These are phyloP conservation scores for Lentinula guzmanii DNA, from an alignment of 768 basidiomycete genomes.

Conservation along the genomic window DNA sequence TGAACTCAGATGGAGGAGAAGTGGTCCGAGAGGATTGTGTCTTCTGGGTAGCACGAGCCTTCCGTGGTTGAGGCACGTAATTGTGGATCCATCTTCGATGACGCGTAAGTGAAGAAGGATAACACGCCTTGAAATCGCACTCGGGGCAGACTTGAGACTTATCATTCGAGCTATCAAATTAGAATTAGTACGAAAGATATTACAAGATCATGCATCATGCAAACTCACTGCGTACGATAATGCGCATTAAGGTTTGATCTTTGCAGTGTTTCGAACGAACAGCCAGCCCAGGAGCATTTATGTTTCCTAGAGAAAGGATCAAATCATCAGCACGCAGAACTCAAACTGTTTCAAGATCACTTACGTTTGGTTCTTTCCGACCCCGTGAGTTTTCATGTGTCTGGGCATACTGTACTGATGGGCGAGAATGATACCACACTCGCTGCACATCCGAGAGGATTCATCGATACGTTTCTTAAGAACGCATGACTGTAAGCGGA, in stretches of 20 bases:
- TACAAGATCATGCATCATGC: no score
- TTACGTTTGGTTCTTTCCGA: background rate
- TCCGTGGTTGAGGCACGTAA: background rate
- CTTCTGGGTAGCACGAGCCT: background rate
- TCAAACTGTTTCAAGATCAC: background rate
- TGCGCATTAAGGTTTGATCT: background rate
- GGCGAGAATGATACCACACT: background rate
- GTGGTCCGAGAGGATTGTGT: background rate
- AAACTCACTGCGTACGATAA: background rate
- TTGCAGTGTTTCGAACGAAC: background rate
- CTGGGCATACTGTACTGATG: background rate
- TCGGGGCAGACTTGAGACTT: background rate
- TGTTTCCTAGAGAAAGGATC: background rate
- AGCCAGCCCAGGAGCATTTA: background rate
- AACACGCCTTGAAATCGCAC: background rate
- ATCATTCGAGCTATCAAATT: background rate
- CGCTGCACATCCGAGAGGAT: background rate
- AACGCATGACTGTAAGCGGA: background rate
- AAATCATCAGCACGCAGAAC: background rate
- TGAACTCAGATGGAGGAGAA: background rate
- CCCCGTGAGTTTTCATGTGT: background rate
- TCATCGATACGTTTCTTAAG: background rate
- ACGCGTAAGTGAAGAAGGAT: conserved; percentile 1
- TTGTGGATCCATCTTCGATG: conserved; percentile 1
- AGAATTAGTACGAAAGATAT: background rate